phyloP scores from a whole-genome alignment of 768 basidiomycete genomes.

The Mycena rosella region DNA sequence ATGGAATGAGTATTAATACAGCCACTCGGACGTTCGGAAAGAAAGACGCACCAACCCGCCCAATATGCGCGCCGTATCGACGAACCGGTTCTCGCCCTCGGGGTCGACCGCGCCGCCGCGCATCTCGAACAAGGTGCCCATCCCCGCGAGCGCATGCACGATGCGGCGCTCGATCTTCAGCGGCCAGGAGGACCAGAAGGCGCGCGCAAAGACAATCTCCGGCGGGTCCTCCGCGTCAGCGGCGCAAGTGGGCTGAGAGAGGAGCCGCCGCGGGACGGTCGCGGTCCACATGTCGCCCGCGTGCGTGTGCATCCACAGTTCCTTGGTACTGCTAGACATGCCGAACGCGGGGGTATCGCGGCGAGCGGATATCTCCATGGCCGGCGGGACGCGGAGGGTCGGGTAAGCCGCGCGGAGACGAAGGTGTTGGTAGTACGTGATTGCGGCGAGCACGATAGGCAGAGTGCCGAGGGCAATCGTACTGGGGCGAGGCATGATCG shows the following conservation, averaged over 20 bases:
- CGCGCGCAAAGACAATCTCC: constrained; percentile 17
- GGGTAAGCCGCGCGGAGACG: constrained; percentile 16
- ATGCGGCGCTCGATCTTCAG: constrained; percentile 14
- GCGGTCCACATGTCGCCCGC: constrained; percentile 23
- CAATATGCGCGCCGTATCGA: background rate
- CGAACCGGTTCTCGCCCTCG: background rate
- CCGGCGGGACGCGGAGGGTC: constrained; percentile 10
- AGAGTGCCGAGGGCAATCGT: background rate
- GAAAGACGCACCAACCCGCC: constrained; percentile 11
- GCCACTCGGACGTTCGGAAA: too few relatives aligned
- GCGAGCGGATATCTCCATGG: constrained; percentile 22
- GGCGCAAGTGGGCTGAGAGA: background rate
- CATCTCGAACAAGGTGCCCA: background rate
- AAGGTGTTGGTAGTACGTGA: constrained; percentile 14
- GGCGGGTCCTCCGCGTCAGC: background rate
- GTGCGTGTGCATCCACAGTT: constrained; percentile 15
- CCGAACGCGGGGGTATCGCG: constrained; percentile 22
- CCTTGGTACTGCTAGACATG: background rate
- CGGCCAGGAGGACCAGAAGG: constrained; percentile 22
- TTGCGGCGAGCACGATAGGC: constrained; percentile 6
- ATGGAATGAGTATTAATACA: background rate
- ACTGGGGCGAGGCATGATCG: constrained; percentile 5
- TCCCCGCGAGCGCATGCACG: background rate
- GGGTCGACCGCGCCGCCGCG: background rate
- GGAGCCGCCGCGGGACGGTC: constrained; percentile 13